Conservation (phyloP, 768 basidiomycete genomes). For the Pholiota molesta region DNA sequence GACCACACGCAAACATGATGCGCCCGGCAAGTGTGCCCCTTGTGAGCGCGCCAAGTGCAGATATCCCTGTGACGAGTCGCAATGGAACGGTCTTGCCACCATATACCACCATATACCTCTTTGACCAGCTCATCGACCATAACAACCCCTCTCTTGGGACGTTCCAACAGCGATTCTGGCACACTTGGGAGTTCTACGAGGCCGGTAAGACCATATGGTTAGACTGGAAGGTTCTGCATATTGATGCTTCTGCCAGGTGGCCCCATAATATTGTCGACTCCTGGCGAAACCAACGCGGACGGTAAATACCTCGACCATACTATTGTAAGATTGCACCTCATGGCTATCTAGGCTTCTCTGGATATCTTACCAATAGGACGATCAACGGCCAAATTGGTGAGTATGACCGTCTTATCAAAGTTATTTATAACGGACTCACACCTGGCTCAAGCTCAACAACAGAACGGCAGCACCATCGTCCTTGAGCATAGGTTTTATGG, state of each 20-base stretch:
- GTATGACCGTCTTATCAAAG: neutral
- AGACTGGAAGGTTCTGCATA: neutral
- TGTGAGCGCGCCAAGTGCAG: conserved; percentile 28
- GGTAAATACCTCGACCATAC: conserved; percentile 31
- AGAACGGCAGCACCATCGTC: conserved; percentile 63
- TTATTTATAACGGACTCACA: neutral
- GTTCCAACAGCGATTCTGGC: conserved; percentile 79
- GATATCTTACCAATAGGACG: conserved; percentile 66
- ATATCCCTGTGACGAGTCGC: conserved; percentile 40
- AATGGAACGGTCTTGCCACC: conserved; percentile 49
- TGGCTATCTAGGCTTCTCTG: conserved; percentile 38
- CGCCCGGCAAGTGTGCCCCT: conserved; percentile 40
- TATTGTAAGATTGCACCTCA: neutral
- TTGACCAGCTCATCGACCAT: conserved; percentile 62
- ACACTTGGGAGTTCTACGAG: conserved; percentile 68
- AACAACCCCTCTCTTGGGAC: conserved; percentile 63
- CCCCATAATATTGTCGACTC: conserved; percentile 66
- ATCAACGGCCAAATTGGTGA: conserved; percentile 61
- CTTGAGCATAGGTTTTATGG: conserved; percentile 80
- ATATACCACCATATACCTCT: conserved; percentile 50
- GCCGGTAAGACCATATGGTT: conserved; percentile 33
- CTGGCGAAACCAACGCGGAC: conserved; percentile 64
- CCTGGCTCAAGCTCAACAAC: conserved; percentile 51
- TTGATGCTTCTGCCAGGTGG: conserved; percentile 38
- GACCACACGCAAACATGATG: conserved; percentile 44